Evolutionary conservation across 495 filamentous ascomycete species (phyloP).

Genomic region (Hypomontagnella monticulosa): DNA sequence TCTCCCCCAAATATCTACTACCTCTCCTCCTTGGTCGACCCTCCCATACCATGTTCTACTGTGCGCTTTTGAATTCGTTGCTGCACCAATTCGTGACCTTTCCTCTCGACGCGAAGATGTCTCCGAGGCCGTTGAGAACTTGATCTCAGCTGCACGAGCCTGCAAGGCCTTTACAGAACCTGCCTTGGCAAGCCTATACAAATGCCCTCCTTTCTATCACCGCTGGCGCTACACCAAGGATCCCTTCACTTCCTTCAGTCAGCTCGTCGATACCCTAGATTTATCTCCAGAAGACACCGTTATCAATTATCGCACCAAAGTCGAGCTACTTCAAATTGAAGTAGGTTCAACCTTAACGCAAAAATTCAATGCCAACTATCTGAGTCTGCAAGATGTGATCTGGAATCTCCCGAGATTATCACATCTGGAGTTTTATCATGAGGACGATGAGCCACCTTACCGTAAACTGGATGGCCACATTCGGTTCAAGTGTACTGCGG

Average conservation of each 20-base stretch:
- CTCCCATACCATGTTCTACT: conserved; percentile 78
- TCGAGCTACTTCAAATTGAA: conserved; percentile 74
- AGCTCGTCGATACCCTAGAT: conserved; percentile 52
- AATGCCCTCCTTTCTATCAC: conserved; percentile 65
- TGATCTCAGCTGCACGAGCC: conserved; percentile 66
- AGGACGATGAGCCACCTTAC: conserved; percentile 64
- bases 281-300: conserved; percentile 32
- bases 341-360: conserved; percentile 52
- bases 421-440: conserved; percentile 65
- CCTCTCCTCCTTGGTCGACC: conserved; percentile 72
- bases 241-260: conserved; percentile 52
- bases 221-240: conserved; percentile 54
- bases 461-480: conserved; percentile 55
- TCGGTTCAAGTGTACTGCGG: conserved; percentile 70
- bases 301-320: conserved; percentile 70
- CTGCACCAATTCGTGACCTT: conserved; percentile 67
- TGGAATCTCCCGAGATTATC: conserved; percentile 58
- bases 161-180: conserved; percentile 77
- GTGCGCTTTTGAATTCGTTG: conserved; percentile 73
- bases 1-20: conserved; percentile 8
- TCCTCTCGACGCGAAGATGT: conserved; percentile 49
- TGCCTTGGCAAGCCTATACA: conserved; percentile 77
- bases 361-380: conserved; percentile 46
- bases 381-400: conserved; percentile 57
- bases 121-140: conserved; percentile 59